phyloP scores from a whole-genome alignment of 2,329 filamentous ascomycete species.

The Arthrocladium fulminans region DNA sequence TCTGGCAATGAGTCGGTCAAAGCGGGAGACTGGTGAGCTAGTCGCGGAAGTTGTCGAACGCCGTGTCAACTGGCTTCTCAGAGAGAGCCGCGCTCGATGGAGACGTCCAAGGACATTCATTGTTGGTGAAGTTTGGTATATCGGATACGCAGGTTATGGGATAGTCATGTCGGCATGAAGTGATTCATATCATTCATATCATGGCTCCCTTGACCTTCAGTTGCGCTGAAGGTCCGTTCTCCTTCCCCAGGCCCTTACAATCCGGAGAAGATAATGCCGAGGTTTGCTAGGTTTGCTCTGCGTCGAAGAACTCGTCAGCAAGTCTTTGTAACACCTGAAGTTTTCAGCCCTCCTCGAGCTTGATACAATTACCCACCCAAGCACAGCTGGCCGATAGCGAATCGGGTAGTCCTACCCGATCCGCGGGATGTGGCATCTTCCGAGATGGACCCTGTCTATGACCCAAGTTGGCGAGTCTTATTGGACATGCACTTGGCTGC shows the following conservation, averaged over 20 bases:
- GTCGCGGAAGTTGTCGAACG: not conserved
- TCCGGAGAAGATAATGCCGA: no score
- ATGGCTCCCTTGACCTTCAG: not conserved
- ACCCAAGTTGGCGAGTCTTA: no score
- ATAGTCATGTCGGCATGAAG: not conserved
- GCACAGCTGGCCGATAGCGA: no score
- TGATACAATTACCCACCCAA: no score
- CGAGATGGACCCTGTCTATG: no score
- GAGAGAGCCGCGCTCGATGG: not conserved
- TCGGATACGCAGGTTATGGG: not conserved
- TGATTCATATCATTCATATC: conserved; percentile 2
- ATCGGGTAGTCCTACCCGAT: no score
- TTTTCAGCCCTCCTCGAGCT: no score
- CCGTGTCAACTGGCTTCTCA: not conserved
- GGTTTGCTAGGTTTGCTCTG: not conserved
- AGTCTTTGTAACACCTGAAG: no score
- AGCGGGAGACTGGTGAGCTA: not conserved
- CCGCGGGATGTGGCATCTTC: no score
- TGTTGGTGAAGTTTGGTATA: not conserved
- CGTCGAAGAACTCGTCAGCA: no score
- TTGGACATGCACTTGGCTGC: no score
- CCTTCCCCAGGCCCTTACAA: not conserved
- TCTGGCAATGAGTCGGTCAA: conserved; percentile 20
- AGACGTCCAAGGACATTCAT: not conserved
- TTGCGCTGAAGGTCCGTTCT: no score